These are phyloP conservation scores for Saururus chinensis DNA, from an alignment of 164 flowering plant species.

Conservation along the genomic window DNA sequence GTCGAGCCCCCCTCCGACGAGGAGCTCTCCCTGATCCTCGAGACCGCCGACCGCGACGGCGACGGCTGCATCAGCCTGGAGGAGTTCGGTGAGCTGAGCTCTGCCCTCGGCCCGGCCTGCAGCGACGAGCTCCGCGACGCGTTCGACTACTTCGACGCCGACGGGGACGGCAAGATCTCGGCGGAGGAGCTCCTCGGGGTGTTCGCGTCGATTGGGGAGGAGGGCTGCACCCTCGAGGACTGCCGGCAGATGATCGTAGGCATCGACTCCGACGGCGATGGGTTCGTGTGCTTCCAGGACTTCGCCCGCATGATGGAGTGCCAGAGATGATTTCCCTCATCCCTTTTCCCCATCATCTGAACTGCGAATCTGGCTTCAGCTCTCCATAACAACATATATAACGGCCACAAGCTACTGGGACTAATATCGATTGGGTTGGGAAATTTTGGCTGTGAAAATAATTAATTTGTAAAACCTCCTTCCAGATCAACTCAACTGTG, in stretches of 20 bases:
- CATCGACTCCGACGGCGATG: constrained; percentile 64
- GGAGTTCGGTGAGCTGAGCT: constrained; percentile 35
- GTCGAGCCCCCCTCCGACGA: constrained; percentile 31
- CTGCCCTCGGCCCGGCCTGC: constrained; percentile 34
- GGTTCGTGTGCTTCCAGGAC: constrained; percentile 85
- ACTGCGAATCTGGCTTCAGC: too few relatives aligned
- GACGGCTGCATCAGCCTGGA: constrained; percentile 54
- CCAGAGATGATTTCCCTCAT: neutral
- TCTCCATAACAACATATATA: too few relatives aligned
- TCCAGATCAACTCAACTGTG: too few relatives aligned
- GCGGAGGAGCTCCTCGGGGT: constrained; percentile 65
- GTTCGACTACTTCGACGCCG: constrained; percentile 66
- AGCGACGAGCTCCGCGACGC: constrained; percentile 45
- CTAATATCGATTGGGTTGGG: too few relatives aligned
- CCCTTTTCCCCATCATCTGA: neutral
- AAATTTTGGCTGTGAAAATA: too few relatives aligned
- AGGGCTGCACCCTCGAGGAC: constrained; percentile 66
- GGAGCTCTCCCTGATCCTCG: constrained; percentile 38
- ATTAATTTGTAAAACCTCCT: too few relatives aligned
- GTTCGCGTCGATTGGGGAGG: constrained; percentile 48
- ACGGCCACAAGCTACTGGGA: too few relatives aligned
- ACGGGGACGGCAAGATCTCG: constrained; percentile 70
- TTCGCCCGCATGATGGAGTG: constrained; percentile 62
- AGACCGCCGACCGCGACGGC: constrained; percentile 42
- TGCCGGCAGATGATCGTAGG: constrained; percentile 67